A percentile compares a stretch with the other conserved stretches of the same genome.
Conservation (phyloP, 2,329 filamentous ascomycete genomes). For the Pestalotiopsis sp. region DNA sequence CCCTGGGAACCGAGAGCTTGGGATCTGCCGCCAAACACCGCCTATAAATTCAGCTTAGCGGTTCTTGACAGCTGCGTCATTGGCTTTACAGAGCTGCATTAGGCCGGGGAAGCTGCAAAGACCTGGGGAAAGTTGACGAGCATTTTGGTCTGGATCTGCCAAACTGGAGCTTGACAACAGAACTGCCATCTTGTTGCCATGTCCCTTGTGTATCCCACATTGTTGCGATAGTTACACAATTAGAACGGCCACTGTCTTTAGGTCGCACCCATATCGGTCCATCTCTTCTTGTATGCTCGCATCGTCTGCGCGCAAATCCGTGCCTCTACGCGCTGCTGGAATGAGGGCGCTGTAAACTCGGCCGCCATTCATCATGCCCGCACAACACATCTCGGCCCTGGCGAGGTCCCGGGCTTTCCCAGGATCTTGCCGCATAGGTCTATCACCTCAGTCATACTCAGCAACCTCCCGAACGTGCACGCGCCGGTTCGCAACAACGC, state of each 20-base stretch:
- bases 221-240: neutral
- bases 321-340: neutral
- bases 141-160: neutral
- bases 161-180: neutral
- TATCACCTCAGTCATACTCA: constrained; percentile 22
- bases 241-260: neutral
- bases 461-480: constrained; percentile 20
- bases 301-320: neutral
- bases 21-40: constrained; percentile 24
- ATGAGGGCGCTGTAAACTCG: neutral
- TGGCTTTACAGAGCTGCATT: constrained; percentile 9
- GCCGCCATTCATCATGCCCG: neutral
- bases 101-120: constrained; percentile 6
- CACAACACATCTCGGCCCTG: neutral
- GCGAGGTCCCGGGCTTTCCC: constrained; percentile 3
- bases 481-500: constrained; percentile 25
- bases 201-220: neutral
- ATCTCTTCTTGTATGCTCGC: neutral
- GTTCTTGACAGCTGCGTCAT: constrained; percentile 26
- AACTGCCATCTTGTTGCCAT: neutral
- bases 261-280: neutral
- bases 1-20: constrained; percentile 10
- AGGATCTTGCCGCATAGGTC: constrained; percentile 11
- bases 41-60: constrained; percentile 18
- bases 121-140: constrained; percentile 9